Base-by-base conservation (phyloP, 75 land plant species). In the Adiantum capillusveneris region DNA sequence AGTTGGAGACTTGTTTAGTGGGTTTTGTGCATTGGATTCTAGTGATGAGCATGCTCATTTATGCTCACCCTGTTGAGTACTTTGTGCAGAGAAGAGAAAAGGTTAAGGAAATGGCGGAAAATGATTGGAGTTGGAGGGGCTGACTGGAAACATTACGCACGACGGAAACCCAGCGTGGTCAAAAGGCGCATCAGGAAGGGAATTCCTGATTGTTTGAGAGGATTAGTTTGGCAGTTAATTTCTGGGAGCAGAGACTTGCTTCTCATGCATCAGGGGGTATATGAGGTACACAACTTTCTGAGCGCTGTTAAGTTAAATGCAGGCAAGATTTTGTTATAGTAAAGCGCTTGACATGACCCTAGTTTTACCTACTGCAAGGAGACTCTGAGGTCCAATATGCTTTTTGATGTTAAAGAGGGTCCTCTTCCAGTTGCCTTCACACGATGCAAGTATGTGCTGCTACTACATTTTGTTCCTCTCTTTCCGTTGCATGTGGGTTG, bases 101-200 rank as follows among this genome's bases (percentile, higher is more conserved):
- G 80, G 68, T 61, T 86, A 39, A 77, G 84, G 44, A 95, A 95
- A 63, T 95, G 99, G 99, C 81, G 99, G 60, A 95, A 84, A 64
- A 95, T 95, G 99, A 90, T 95, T 53, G 99, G 99, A 41, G 78
- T 80, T 41, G 96, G 96, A 31, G 96, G 99, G 41, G 84, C 84
- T 64, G 99, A 95, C 66, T 95, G 91, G 98, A 90, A 90, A 80
- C 96, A 82, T 68, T 95, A 95, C 59, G 84, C 75, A 28, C 69
- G 91, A 58, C 76, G 88, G 31, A 95, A 90, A 49, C 88, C 99
- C 29, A 76, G 81, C 68, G 96, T 86, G 14, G 92, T 95, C 46
- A 95, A 66, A 62, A 72, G 86, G 37, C 76, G 86, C 29, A 74
- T 81, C 25, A 68, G 84, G 54, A 83, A 76, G 59, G 90, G 98